Evolutionary conservation across 2,329 filamentous ascomycete species (phyloP).

Genomic region (Diaporthe vexans): DNA sequence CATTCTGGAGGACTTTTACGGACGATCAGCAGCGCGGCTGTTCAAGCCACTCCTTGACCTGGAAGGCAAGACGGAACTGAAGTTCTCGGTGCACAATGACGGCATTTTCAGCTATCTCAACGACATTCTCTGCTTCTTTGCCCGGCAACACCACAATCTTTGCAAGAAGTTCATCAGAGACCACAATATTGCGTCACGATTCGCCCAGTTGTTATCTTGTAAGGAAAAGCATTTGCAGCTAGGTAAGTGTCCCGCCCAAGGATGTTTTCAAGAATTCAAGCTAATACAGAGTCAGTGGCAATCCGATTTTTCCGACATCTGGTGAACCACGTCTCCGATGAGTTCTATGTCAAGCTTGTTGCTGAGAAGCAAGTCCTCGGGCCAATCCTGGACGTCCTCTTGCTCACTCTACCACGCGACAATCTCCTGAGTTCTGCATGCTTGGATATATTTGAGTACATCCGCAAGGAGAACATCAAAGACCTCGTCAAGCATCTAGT

Average conservation of each 20-base stretch:
- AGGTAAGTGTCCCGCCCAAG: constrained; percentile 67
- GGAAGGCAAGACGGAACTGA: constrained; percentile 76
- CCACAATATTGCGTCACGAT: constrained; percentile 82
- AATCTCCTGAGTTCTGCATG: constrained; percentile 95
- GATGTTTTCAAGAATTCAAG: neutral
- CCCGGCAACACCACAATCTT: constrained; percentile 87
- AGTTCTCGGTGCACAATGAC: constrained; percentile 85
- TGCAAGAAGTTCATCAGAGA: constrained; percentile 90
- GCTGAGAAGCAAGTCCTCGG: constrained; percentile 85
- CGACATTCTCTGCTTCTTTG: constrained; percentile 94
- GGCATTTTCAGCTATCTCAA: constrained; percentile 93
- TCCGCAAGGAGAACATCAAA: constrained; percentile 86
- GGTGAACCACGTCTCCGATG: constrained; percentile 82
- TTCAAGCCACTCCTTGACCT: constrained; percentile 90
- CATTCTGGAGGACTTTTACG: constrained; percentile 91
- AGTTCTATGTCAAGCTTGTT: constrained; percentile 90
- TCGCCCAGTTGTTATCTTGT: constrained; percentile 85
- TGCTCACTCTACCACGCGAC: constrained; percentile 89
- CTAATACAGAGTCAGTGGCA: constrained; percentile 71
- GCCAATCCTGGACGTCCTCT: constrained; percentile 86
- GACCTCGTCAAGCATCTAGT: constrained; percentile 87
- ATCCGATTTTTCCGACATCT: constrained; percentile 95
- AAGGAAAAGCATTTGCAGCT: constrained; percentile 94
- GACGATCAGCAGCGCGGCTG: constrained; percentile 84
- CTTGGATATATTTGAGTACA: constrained; percentile 92